A percentile compares a stretch with the other conserved stretches of the same genome.
Conservation (phyloP, 306 rosid species). For the Gleditsia sinensis region DNA sequence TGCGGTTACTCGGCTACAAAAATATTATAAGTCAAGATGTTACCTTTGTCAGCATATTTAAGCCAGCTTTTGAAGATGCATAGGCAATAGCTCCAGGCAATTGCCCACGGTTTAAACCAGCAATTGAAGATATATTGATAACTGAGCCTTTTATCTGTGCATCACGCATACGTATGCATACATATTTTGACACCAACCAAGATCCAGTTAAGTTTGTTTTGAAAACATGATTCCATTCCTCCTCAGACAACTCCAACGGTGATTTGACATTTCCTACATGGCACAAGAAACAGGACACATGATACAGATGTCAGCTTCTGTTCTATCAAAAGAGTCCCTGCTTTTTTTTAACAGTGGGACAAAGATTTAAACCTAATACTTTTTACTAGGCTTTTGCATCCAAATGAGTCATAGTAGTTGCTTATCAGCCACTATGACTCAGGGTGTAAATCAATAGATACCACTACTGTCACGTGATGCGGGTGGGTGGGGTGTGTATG, state of each 20-base stretch:
- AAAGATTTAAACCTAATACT: no score
- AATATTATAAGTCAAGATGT: not conserved
- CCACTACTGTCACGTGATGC: no score
- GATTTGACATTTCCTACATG: slow-evolving; percentile 61
- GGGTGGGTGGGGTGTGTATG: no score
- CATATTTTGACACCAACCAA: slow-evolving; percentile 76
- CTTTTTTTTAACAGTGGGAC: no score
- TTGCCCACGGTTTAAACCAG: slow-evolving; percentile 62
- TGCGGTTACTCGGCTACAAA: not conserved
- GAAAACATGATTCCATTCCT: slow-evolving; percentile 65
- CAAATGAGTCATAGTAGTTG: no score
- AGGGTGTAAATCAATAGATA: no score
- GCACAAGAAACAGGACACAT: not conserved
- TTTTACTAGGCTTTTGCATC: no score
- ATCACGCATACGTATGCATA: slow-evolving; percentile 59
- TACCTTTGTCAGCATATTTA: slow-evolving; percentile 67
- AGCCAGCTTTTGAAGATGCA: slow-evolving; percentile 57
- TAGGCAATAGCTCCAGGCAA: slow-evolving; percentile 72
- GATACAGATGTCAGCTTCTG: not conserved
- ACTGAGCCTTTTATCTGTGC: slow-evolving; percentile 59
- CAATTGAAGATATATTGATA: slow-evolving; percentile 71
- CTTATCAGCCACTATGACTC: no score
- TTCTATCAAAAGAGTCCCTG: not conserved
- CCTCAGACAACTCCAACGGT: slow-evolving; percentile 57
- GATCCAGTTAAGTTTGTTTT: slow-evolving; percentile 66